Evolutionary conservation across 257 asterid genomes (phyloP), one percentile per base, ranked within the genome.

Genomic region (Ilex aquifolium): DNA sequence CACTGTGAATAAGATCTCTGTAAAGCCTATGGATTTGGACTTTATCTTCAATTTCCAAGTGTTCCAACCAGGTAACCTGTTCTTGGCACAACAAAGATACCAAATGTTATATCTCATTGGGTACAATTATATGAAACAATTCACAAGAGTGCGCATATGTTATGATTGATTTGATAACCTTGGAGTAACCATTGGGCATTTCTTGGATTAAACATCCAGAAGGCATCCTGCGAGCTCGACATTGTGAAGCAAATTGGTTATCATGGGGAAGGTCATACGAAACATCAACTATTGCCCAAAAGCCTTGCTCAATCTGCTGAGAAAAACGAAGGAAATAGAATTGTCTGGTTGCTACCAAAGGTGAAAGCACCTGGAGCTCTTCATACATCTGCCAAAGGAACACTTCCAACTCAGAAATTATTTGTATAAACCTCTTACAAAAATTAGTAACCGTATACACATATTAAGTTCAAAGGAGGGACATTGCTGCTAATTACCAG

Each of bases 121-220:
- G 5, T 8, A 36, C 42, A 36, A 36, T 36, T 36, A 36, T 36
- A 36, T 4, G 42, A 36, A 36, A 8, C 42, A 36, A 36, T 36
- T 36, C 42, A 36, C 42, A 4, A 36, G 7, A 36, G 7, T 21
- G 27, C 27, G 27, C 27, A 21, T 36, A 36, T 36, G 42, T 36
- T 36, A 36, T 36, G 42, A 13, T 31, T 7, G 4, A 31, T 53
- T 21, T 5, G 2, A 69, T 68, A 61, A 91, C 98, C 95, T 88
- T 90, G 30, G 99, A 90, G 78, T 88, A 90, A 52, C 99, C 99
- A 80, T 93, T 90, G 57, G 99, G 96, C 95, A 93, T 84, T 69
- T 93, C 97, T 77, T 88, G 95, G 11, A 93, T 85, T 73, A 90
- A 69, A 69, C 99, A 93, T 17, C 99, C 99, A 7, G 99, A 93